Conservation (phyloP, 257 asterid species). For the Solanum appendiculatum region DNA sequence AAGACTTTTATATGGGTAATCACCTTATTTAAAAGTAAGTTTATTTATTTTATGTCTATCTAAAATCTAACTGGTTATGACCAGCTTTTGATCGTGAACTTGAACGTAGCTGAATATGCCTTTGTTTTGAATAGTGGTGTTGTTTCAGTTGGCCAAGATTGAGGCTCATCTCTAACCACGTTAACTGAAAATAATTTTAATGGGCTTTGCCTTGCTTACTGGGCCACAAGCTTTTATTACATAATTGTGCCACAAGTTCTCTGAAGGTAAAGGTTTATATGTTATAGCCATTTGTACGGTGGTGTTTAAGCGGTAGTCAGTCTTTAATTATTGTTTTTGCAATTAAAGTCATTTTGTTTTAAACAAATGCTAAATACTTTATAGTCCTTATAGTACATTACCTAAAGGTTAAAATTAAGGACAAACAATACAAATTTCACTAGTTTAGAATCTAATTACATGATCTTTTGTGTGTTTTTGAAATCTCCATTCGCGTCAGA, state of each 20-base stretch:
- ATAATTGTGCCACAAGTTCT: not conserved
- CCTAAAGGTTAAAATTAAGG: too few relatives aligned
- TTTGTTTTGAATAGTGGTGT: slow-evolving; percentile 8
- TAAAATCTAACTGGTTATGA: not conserved
- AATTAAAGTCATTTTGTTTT: not conserved
- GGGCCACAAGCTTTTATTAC: not conserved
- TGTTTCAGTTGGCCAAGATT: not conserved
- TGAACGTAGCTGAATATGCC: not conserved
- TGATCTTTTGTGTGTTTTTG: too few relatives aligned
- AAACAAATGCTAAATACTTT: not conserved
- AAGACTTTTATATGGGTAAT: accelerated
- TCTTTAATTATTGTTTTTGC: not conserved
- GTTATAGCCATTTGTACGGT: not conserved
- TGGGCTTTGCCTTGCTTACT: not conserved
- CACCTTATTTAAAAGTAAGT: not conserved
- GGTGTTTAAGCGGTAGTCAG: not conserved
- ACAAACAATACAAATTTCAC: not conserved
- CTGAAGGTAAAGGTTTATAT: not conserved
- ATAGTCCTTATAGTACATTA: not conserved
- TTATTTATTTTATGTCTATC: not conserved
- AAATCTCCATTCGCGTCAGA: not conserved
- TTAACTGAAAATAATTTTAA: not conserved
- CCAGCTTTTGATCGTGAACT: not conserved
- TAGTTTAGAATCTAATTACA: not conserved
- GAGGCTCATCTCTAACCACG: slow-evolving; percentile 13